Conservation (phyloP, 352 stramenopile species). For the Chrysophaeum taylorii region DNA sequence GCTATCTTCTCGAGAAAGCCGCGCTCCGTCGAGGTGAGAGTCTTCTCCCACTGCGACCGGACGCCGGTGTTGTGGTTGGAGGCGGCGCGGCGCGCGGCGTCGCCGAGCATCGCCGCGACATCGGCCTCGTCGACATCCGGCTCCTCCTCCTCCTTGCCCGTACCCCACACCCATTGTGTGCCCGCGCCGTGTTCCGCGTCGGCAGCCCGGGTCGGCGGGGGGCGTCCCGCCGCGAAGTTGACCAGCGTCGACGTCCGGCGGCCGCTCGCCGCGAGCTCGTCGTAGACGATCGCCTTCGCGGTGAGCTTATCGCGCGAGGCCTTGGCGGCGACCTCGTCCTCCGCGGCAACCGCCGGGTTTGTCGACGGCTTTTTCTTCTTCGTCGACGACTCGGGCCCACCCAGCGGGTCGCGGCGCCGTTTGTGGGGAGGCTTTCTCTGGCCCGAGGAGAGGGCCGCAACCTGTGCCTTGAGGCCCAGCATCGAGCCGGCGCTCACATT, state of each 20-base stretch:
- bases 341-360: background rate
- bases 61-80: background rate
- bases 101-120: background rate
- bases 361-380: constrained; percentile 37
- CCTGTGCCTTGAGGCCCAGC: constrained; percentile 51
- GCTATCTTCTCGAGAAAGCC: background rate
- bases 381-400: too few species aligned
- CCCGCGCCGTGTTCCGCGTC: background rate
- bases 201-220: too few species aligned
- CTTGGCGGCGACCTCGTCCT: constrained; percentile 54
- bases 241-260: background rate
- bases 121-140: background rate
- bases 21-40: background rate
- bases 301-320: constrained; percentile 50
- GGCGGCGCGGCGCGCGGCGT: background rate
- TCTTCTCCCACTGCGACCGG: constrained; percentile 5
- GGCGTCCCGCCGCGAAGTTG: background rate
- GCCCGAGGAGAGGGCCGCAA: too few species aligned
- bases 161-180: background rate
- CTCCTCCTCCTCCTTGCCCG: background rate
- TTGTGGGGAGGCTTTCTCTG: too few species aligned
- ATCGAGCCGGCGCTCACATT: constrained; percentile 64
- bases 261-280: constrained; percentile 46
- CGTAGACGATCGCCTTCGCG: constrained; percentile 61
- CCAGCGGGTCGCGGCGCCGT: too few species aligned